These are phyloP conservation scores for Stereum hirsutum DNA, from an alignment of 1,284 basidiomycete species.

Conservation along the genomic window DNA sequence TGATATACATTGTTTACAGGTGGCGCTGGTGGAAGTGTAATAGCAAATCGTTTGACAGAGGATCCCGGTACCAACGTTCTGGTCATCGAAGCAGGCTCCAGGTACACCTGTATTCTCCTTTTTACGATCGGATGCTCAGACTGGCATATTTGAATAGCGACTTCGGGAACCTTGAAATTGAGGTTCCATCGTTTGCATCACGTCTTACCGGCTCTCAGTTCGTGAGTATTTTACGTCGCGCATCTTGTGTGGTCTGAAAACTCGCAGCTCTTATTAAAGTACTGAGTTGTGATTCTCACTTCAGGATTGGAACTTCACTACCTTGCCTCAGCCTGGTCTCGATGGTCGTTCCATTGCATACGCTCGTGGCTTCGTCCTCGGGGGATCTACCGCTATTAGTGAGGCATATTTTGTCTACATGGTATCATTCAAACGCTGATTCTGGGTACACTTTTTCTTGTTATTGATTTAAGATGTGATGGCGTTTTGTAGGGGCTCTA, in stretches of 20 bases:
- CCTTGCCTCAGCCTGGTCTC: conserved; percentile 22
- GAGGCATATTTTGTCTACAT: conserved; percentile 5
- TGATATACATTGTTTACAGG: neutral
- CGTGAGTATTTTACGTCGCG: conserved; percentile 12
- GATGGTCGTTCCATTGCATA: conserved; percentile 20
- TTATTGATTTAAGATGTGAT: conserved; percentile 17
- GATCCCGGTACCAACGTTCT: neutral
- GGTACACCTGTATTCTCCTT: neutral
- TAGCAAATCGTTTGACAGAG: conserved; percentile 3
- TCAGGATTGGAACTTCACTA: conserved; percentile 27
- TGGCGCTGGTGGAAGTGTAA: conserved; percentile 2
- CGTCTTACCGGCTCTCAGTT: conserved; percentile 11
- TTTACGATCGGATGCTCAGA: neutral
- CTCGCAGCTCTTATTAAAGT: neutral
- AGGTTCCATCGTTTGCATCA: conserved; percentile 11
- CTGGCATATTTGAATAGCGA: conserved; percentile 13
- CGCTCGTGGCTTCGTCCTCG: conserved; percentile 26
- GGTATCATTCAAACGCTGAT: neutral
- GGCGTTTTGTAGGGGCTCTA: conserved; percentile 16
- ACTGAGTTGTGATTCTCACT: neutral
- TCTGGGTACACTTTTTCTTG: neutral
- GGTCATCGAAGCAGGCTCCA: conserved; percentile 2
- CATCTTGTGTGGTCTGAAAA: too few species aligned
- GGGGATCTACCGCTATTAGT: conserved; percentile 30
- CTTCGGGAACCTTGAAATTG: conserved; percentile 11